phyloP scores from a whole-genome alignment of 73 alveolate species.

The Halteria grandinella region DNA sequence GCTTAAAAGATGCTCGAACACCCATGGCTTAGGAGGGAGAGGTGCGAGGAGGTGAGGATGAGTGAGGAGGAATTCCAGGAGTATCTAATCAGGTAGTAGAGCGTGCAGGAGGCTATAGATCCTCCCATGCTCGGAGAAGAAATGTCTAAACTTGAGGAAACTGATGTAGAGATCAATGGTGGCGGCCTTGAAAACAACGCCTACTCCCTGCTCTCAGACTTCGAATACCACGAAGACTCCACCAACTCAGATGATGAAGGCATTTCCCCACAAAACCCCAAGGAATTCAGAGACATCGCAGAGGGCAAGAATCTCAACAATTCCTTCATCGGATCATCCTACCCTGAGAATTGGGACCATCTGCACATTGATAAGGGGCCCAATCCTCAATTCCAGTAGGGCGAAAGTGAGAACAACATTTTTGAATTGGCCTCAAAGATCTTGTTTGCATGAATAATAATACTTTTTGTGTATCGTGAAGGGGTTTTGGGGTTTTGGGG shows the following conservation, averaged over 20 bases:
- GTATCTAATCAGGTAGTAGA: constrained; percentile 85
- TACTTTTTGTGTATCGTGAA: no score
- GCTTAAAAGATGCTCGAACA: constrained; percentile 81
- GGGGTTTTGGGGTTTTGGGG: no score
- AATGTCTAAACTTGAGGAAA: constrained; percentile 29
- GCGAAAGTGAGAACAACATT: background rate
- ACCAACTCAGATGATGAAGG: constrained; percentile 23
- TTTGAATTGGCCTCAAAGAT: background rate
- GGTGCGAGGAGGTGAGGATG: constrained; percentile 60
- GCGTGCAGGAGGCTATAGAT: no score
- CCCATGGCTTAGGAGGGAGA: constrained; percentile 82
- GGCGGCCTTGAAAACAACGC: constrained; percentile 44
- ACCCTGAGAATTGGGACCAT: constrained; percentile 63
- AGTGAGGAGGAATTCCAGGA: constrained; percentile 64
- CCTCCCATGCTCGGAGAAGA: constrained; percentile 27
- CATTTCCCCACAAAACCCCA: background rate
- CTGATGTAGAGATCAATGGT: constrained; percentile 20
- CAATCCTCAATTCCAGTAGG: constrained; percentile 42
- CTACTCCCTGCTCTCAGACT: constrained; percentile 38
- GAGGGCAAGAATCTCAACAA: constrained; percentile 61
- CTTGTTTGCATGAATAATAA: background rate
- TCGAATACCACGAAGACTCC: constrained; percentile 21
- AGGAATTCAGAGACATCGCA: constrained; percentile 60
- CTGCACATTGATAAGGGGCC: constrained; percentile 70
- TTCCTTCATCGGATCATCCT: constrained; percentile 73